Evolutionary conservation across 2,329 filamentous ascomycete species (phyloP), one percentile per base, ranked within the genome.

Genomic region (Sordariomycetes sp.): DNA sequence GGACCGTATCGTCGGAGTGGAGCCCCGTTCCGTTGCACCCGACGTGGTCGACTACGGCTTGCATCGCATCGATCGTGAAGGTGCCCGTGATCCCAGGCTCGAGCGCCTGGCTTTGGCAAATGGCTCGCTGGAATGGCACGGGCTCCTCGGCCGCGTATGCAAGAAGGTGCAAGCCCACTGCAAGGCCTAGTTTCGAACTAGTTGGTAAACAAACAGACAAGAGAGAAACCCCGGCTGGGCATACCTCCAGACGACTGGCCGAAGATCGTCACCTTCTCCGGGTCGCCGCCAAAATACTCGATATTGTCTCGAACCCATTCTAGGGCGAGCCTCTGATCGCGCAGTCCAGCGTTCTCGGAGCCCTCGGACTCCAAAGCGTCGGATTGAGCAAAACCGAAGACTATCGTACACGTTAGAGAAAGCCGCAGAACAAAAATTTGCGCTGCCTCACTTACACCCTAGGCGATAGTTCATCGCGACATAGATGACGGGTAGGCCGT

Each of bases 241-340:
- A 85, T 84, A 1, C 75, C 68, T 1, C 80, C 79, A 0, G 80
- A 78, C 0, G 73, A 76, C 64, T 86, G 78, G 4, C 84, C 84
- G 77, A 79, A 85, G 54, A 86, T 80, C 0, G 82, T 86, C 3
- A 86, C 81, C 60, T 80, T 81, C 2, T 72, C 69, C 0, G 83
- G 80, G 62, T 87, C 83, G 2, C 84, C 85, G 2, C 85, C 85
- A 65, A 87, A 88, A 1, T 76, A 70, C 0, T 71, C 77, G 58
- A 87, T 85, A 62, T 86, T 84, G 60, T 84, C 80, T 3, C 79
- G 76, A 0, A 84, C 74, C 84, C 84, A 87, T 59, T 85, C 63
- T 22, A 87, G 67, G 0, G 76, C 82, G 4, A 81, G 68, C 22
- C 80, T 70, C 63, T 86, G 82, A 61, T 87, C 84, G 0, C 79